Base-by-base conservation (phyloP, 257 asterid genomes). In the Salvia miltiorrhiza region DNA sequence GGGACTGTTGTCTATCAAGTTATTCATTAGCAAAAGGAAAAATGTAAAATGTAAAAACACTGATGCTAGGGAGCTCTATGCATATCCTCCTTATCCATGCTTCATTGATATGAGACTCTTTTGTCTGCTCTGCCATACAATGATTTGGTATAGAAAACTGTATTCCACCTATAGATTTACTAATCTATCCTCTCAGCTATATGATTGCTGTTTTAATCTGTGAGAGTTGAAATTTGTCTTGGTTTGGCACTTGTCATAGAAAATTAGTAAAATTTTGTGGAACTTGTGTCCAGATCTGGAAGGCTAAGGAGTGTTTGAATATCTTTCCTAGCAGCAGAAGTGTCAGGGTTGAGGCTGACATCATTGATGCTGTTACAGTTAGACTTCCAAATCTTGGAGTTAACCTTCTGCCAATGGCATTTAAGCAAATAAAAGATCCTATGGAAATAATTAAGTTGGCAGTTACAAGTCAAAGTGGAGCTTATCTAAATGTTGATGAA, bases 341-440 rank as follows among this genome's bases (percentile, higher is more conserved):
- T 77, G 88, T 88, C 79, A 82, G 90, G 84, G 88, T 77, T 59
- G 99, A 94, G 78, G 88, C 91, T 77, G 97, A 94, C 79, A 76
- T 87, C 50, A 83, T 91, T 64, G 93, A 91, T 69, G 97, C 95
- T 73, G 81, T 94, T 74, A 87, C 97, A n/a, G 82, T 85, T 72
- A 94, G 86, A 76, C 99, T 94, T 79, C 99, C 99, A 53, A 87
- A 83, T 74, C 92, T 94, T 75, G 99, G 99, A 76, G 95, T 94
- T 53, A 87, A 80, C 82, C 86, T 94, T 82, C 91, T 94, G 35
- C 99, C 99, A 20, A 79, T 94, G 90, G 97, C 90, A 79, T 94
- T 82, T 81, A 88, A 76, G 88, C 99, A 94, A 85, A 86, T 94
- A 69, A 91, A 94, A 81, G 97, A 94, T 83, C 97, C 96, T 37